Evolutionary conservation across 148 eudicot species (phyloP), one percentile per base, ranked within the genome.

Genomic region (Amaranthus palmeri): DNA sequence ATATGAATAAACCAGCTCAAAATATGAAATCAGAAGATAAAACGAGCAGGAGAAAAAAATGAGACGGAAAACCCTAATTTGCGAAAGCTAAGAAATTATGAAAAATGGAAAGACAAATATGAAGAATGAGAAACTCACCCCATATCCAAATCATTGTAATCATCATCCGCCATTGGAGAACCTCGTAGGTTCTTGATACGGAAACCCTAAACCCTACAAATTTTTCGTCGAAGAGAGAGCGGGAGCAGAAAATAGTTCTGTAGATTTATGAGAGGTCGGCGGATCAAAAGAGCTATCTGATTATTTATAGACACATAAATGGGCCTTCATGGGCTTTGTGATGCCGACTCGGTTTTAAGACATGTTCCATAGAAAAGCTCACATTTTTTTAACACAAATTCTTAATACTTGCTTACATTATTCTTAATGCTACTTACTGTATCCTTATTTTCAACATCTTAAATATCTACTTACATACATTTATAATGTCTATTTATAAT

Each of bases 121-220:
- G 15, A 50, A 17, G 54, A 7, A 8, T 11, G 13, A 40, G 65
- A 17, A 57, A 65, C 63, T 67, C 10, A 71, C 78, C 79, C 85
- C 79, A 78, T 67, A 6, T 82, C 85, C 0, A 75, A 18, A 14
- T 82, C 85, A 46, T 82, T 82, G 71, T 72, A 75, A 5, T 82
- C 85, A 4, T 82, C 85, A 75, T 82, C 85, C 54, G 85, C 85
- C 85, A 82, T 82, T 51, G 65, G 51, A 63, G 72, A 54, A 10
- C 3, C n/a, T 67, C 25, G 67, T 36, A 57, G 77, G 5, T 10
- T 11, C 7, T 40, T 65, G 13, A n/a, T 7, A 6, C 4, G 8
- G 13, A 73, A 46, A 63, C 50, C 70, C 70, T 65, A 75, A 56
- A 50, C 50, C 66, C 70, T 54, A 50, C 9, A 45, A 53, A 6